Evolutionary conservation across 768 basidiomycete genomes (phyloP), one percentile per base, ranked within the genome.

Genomic region (Rhodotorula taiwanensis): DNA sequence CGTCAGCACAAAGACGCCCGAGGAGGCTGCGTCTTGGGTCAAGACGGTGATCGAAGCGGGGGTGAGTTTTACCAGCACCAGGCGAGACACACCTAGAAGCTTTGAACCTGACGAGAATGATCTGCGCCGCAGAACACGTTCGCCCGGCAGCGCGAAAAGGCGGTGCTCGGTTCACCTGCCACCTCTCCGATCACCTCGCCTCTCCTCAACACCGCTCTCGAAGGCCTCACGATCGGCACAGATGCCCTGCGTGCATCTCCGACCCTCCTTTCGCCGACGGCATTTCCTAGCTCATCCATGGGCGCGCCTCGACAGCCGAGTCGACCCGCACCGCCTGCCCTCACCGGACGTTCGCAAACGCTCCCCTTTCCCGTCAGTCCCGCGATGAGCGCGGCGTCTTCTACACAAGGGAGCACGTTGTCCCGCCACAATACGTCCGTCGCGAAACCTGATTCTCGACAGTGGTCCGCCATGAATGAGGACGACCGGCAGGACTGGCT

Each of bases 31-130:
- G 66, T 77, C 78, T 41, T 93, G 90, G 90, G 78, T 90, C 74
- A 83, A 89, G 76, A 83, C 79, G 70, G 84, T 92, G 48, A 80
- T 90, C 23, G 77, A 92, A 58, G 89, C 89, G 57, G 83, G 90
- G 55, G 90, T 91, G 75, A 74, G 88, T 79, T 28, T 18, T 3
- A 3, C n/a, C 44, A 36, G 3, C 13, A 13, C 20, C 28, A 21
- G 13, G n/a, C n/a, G n/a, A n/a, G n/a, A n/a, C n/a, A n/a, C n/a
- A n/a, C n/a, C n/a, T n/a, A n/a, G n/a, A n/a, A n/a, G n/a, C n/a
- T n/a, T n/a, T n/a, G n/a, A n/a, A n/a, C n/a, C n/a, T n/a, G n/a
- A n/a, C n/a, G n/a, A n/a, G n/a, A n/a, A n/a, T n/a, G n/a, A n/a
- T n/a, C n/a, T 18, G 48, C 50, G 3, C 15, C 25, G 6, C 53